These are phyloP conservation scores for Agarophyton chilense DNA, from an alignment of 23 red algal species.

Conservation along the genomic window DNA sequence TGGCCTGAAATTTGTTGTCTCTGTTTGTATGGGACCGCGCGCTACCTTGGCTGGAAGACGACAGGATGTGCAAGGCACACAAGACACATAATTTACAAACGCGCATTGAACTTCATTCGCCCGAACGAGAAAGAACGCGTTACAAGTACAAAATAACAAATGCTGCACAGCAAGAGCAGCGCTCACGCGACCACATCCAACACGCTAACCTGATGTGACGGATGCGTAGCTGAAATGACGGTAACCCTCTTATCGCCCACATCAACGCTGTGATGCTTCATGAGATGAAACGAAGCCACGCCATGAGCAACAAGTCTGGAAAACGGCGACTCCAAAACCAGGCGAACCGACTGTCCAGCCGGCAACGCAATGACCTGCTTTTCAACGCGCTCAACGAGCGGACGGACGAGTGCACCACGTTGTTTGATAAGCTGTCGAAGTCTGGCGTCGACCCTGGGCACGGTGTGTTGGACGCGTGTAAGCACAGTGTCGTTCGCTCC, in stretches of 20 bases:
- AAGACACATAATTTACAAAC: no score
- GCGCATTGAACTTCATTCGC: no score
- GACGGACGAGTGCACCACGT: background rate
- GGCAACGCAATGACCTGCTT: conserved; percentile 1
- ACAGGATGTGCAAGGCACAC: no score
- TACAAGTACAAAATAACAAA: no score
- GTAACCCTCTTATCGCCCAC: conserved; percentile 35
- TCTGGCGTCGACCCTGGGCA: conserved; percentile 33
- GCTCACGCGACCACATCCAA: conserved; percentile 9
- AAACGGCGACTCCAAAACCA: conserved; percentile 2
- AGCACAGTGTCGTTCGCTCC: background rate
- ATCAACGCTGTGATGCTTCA: conserved; percentile 10
- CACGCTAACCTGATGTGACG: background rate
- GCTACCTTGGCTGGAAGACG: no score
- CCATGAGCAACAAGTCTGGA: conserved; percentile 41
- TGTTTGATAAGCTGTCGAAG: conserved; percentile 26
- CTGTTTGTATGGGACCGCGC: no score
- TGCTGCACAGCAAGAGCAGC: no score
- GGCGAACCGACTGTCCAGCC: conserved; percentile 16
- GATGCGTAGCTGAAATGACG: conserved; percentile 30
- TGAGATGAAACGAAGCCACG: conserved; percentile 50
- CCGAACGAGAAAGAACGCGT: no score
- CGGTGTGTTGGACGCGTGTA: background rate
- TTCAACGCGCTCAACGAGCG: conserved; percentile 32
- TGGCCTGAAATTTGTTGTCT: no score